Conservation (phyloP, 2,329 filamentous ascomycete species). For the Dactylellina parvicollis region DNA sequence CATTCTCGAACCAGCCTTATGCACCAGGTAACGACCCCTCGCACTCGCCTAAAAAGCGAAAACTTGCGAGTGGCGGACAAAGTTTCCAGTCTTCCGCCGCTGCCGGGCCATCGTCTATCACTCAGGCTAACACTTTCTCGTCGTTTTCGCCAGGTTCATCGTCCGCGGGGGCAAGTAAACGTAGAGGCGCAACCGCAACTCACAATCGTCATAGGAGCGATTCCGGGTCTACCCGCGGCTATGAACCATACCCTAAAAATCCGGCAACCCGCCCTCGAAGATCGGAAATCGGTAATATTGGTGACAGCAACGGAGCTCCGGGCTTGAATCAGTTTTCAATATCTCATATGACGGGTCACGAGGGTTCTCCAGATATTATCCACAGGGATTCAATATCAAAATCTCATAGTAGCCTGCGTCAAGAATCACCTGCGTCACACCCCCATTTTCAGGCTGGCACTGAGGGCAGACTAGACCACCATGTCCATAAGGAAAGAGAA, state of each 20-base stretch:
- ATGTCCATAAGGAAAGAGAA: conserved; percentile 30
- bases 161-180: conserved; percentile 51
- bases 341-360: conserved; percentile 37
- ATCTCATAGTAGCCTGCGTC: neutral
- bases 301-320: neutral
- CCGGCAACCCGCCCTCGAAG: conserved; percentile 53
- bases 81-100: conserved; percentile 52
- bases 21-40: conserved; percentile 55
- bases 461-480: conserved; percentile 32
- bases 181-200: conserved; percentile 53
- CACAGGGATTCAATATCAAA: conserved; percentile 23
- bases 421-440: conserved; percentile 30
- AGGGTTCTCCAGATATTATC: conserved; percentile 14
- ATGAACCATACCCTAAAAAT: conserved; percentile 56
- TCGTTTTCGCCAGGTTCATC: conserved; percentile 54
- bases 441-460: conserved; percentile 44
- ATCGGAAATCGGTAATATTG: conserved; percentile 33
- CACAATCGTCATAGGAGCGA: conserved; percentile 58
- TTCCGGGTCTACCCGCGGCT: conserved; percentile 54
- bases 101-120: conserved; percentile 14
- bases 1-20: conserved; percentile 55
- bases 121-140: conserved; percentile 46
- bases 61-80: conserved; percentile 51
- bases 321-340: conserved; percentile 35
- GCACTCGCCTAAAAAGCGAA: conserved; percentile 58